Conservation (phyloP, 805 yeast genomes). For the Saccharomycopsis sp. region DNA sequence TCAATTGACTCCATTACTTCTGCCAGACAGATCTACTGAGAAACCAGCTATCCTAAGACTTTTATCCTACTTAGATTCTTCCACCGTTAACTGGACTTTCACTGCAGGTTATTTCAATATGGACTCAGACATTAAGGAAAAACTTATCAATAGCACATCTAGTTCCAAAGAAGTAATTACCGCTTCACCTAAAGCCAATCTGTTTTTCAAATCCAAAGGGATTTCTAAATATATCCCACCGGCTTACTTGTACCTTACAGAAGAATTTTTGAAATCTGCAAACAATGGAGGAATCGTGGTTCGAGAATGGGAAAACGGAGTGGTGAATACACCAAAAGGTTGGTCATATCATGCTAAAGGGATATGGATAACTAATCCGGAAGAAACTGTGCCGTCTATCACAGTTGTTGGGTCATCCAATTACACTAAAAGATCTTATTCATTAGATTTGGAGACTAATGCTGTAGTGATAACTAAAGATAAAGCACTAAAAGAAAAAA, state of each 20-base stretch:
- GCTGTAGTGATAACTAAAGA: constrained; percentile 73
- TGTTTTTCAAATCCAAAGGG: constrained; percentile 82
- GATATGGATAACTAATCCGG: constrained; percentile 67
- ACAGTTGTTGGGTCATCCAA: constrained; percentile 91
- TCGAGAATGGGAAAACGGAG: constrained; percentile 83
- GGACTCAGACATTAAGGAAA: constrained; percentile 60
- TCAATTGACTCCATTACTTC: constrained; percentile 79
- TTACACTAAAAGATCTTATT: constrained; percentile 84
- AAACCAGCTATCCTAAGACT: constrained; percentile 59
- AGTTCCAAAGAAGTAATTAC: constrained; percentile 64
- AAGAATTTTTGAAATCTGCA: constrained; percentile 48
- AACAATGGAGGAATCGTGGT: constrained; percentile 36
- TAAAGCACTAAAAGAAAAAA: constrained; percentile 43
- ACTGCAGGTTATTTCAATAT: constrained; percentile 97
- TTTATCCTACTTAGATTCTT: constrained; percentile 47
- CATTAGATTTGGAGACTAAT: constrained; percentile 82
- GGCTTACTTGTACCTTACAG: constrained; percentile 75
- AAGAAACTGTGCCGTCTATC: constrained; percentile 52
- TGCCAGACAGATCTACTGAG: constrained; percentile 72
- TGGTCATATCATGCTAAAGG: constrained; percentile 99
- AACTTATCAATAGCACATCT: constrained; percentile 52
- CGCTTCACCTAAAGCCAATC: constrained; percentile 91
- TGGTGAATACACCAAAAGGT: constrained; percentile 72
- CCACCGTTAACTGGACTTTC: constrained; percentile 65
- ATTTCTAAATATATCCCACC: constrained; percentile 75